Percentiles rank a stretch among this genome's conserved stretches.
These are phyloP conservation scores for Penicillium lividum DNA, from an alignment of 495 filamentous ascomycete species.

Conservation along the genomic window DNA sequence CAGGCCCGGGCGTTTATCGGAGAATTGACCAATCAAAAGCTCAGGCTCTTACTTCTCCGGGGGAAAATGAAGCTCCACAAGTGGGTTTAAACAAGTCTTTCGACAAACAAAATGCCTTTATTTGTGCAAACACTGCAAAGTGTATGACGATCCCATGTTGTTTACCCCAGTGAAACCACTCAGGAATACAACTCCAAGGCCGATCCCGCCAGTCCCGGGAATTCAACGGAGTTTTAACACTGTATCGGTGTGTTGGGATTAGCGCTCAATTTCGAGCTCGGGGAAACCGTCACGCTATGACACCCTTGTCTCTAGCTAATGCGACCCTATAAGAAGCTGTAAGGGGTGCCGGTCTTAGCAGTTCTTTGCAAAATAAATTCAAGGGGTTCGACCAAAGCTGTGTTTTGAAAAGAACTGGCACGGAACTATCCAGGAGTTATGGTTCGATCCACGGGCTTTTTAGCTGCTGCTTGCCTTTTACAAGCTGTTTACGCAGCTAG, in stretches of 20 bases:
- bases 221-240: background rate
- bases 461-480: constrained; percentile 31
- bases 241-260: background rate
- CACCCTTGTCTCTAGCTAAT: background rate
- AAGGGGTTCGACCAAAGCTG: background rate
- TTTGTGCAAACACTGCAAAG: background rate
- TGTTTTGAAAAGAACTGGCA: background rate
- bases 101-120: background rate
- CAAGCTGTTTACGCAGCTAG: constrained; percentile 32
- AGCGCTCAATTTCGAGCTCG: background rate
- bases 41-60: background rate
- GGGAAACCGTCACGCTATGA: background rate
- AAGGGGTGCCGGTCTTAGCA: background rate
- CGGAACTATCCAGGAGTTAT: constrained; percentile 14
- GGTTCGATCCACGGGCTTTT: constrained; percentile 22
- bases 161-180: background rate
- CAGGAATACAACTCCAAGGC: background rate
- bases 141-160: background rate
- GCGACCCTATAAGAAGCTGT: background rate
- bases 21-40: constrained; percentile 27
- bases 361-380: background rate
- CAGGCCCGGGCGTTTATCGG: constrained; percentile 38
- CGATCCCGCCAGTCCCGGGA: background rate
- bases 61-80: background rate
- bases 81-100: background rate